Conservation (phyloP, 257 asterid genomes). For the Leonotis leonurus region DNA sequence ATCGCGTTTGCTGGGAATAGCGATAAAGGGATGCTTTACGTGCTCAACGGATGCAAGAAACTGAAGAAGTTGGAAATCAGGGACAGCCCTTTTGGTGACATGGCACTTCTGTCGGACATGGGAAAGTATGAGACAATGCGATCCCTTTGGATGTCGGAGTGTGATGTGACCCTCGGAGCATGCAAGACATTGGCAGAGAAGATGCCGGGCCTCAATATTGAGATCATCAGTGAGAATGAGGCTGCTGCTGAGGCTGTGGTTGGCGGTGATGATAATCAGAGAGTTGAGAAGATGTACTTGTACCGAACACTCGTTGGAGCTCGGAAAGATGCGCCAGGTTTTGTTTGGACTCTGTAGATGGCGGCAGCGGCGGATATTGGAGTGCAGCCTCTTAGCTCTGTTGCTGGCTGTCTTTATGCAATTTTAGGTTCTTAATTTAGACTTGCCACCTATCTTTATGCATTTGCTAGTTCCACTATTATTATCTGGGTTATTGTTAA, state of each 20-base stretch:
- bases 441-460: neutral
- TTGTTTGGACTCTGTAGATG: conserved; percentile 57
- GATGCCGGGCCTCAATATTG: conserved; percentile 75
- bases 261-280: conserved; percentile 38
- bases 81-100: conserved; percentile 74
- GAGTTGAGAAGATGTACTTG: conserved; percentile 72
- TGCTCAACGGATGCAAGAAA: conserved; percentile 78
- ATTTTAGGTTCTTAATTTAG: conserved; percentile 8
- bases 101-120: conserved; percentile 69
- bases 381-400: neutral
- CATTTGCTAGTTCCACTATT: conserved; percentile 13
- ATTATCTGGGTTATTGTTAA: conserved; percentile 16
- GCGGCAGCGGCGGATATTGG: neutral
- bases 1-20: conserved; percentile 78
- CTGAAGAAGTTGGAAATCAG: conserved; percentile 70
- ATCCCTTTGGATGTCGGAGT: conserved; percentile 97
- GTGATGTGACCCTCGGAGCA: conserved; percentile 71
- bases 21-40: conserved; percentile 71
- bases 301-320: conserved; percentile 73
- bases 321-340: conserved; percentile 61
- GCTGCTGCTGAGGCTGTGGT: conserved; percentile 3
- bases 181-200: conserved; percentile 69
- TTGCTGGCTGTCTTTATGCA: neutral
- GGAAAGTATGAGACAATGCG: conserved; percentile 97
- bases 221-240: conserved; percentile 57